phyloP scores from a whole-genome alignment of 1,284 basidiomycete genomes.

The Rugosomyces carneus region DNA sequence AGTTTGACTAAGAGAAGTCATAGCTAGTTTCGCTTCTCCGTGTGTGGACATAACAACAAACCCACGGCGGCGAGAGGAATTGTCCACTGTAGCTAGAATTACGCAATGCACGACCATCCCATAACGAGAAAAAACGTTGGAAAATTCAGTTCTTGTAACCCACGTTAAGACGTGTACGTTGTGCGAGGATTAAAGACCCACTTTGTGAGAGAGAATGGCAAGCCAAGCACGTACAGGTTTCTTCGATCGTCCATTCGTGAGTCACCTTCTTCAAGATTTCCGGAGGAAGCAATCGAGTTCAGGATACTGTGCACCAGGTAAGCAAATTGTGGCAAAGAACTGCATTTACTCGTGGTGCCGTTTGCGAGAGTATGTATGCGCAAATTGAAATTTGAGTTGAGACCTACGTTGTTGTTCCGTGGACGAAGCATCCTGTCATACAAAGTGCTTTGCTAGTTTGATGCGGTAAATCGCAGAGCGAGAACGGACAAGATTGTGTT shows the following conservation, averaged over 20 bases:
- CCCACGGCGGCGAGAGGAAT: constrained; percentile 70
- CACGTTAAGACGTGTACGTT: background rate
- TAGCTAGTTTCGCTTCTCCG: constrained; percentile 59
- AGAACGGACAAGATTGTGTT: background rate
- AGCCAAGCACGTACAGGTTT: constrained; percentile 73
- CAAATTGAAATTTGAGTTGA: constrained; percentile 9
- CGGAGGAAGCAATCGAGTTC: constrained; percentile 19
- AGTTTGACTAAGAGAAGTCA: constrained; percentile 57
- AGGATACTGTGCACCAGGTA: constrained; percentile 26
- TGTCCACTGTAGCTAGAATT: constrained; percentile 73
- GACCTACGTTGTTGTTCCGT: constrained; percentile 49
- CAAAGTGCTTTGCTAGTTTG: constrained; percentile 52
- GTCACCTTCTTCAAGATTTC: constrained; percentile 16
- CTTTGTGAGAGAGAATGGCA: constrained; percentile 75
- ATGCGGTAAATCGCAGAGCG: constrained; percentile 1
- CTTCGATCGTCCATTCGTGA: constrained; percentile 40
- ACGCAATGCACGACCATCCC: constrained; percentile 68
- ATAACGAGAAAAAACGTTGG: constrained; percentile 52
- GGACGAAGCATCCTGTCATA: constrained; percentile 60
- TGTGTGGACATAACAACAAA: constrained; percentile 74
- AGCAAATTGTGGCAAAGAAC: background rate
- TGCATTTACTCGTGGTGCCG: background rate
- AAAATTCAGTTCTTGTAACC: constrained; percentile 48
- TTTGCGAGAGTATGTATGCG: constrained; percentile 9
- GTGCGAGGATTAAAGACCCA: constrained; percentile 25